Percentiles rank a stretch among this genome's conserved stretches.
These are phyloP conservation scores for Psidium guajava DNA, from an alignment of 345 rosid species.

Conservation along the genomic window DNA sequence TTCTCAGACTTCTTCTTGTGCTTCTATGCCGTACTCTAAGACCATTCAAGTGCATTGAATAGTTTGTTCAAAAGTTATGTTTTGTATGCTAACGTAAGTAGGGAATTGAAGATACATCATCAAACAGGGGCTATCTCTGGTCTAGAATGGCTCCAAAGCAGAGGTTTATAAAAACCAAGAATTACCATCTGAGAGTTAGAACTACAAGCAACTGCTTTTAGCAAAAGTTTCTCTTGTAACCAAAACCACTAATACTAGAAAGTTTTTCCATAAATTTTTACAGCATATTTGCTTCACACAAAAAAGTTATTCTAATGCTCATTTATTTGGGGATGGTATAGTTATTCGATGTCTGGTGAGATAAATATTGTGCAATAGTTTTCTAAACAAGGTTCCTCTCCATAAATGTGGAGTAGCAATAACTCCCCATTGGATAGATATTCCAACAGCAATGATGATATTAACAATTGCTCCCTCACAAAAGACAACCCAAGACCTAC, in stretches of 20 bases:
- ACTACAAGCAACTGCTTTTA: neutral
- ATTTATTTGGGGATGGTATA: neutral
- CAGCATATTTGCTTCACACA: neutral
- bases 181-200: neutral
- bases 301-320: neutral
- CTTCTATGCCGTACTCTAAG: neutral
- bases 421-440: neutral
- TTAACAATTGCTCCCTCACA: neutral
- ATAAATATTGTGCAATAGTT: neutral
- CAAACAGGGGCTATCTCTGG: neutral
- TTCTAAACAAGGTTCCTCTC: neutral
- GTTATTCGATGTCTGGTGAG: neutral
- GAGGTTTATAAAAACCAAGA: neutral
- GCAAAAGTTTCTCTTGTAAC: neutral
- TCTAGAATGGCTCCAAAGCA: neutral
- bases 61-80: neutral
- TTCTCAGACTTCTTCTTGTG: neutral
- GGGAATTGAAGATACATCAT: neutral
- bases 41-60: neutral
- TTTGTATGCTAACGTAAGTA: neutral
- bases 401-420: neutral
- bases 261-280: neutral
- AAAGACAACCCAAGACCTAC: neutral
- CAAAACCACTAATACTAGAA: neutral
- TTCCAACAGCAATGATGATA: neutral